Base-by-base conservation (phyloP, 805 yeast species). In the Tetrapisispora namnaoensis region DNA sequence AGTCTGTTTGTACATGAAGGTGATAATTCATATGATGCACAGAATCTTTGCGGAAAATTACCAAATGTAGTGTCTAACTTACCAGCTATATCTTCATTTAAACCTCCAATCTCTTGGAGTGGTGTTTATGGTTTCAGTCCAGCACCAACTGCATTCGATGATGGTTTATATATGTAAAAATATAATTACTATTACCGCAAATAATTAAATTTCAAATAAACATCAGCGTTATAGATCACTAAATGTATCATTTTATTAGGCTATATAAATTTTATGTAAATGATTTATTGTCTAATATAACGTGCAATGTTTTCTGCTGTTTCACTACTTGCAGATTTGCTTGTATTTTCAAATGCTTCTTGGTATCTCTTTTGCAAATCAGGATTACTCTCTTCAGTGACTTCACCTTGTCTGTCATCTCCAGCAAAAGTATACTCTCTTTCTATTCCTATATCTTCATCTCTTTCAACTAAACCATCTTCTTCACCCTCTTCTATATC, bases 1-100 rank as follows among this genome's bases (percentile, higher is more conserved):
- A 76, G 78, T 11, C 70, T 78, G 17, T 81, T 74, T 61, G 95
- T 83, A 1, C 88, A 86, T 64, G 97, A 90, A 62, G 97, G 98
- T 34, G 97, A 90, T 64, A 91, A 91, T 63, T 76, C 82, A 28
- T 60, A 65, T 20, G 96, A 89, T 62, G 93, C 95, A 13, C 52
- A 50, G 32, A 47, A 54, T 18, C 54, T 61, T 7, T 56, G 61
- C 42, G 53, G 55, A 36, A 49, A 53, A 28, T 50, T 62, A 36
- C 53, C 57, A 7, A 42, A 27, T 16, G 37, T 42, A n/a, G 17
- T 21, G 28, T 1, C 21, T 16, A 40, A 55, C 70, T 27, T 62
- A 7, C 45, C 55, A 11, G n/a, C 44, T 40, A 53, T 55, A 17
- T 36, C 41, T 28, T 36, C 51, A 6, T 77, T 80, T 76, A 54